These are phyloP conservation scores for Limonomyces culmigenus DNA, from an alignment of 1,284 basidiomycete genomes.

Conservation along the genomic window DNA sequence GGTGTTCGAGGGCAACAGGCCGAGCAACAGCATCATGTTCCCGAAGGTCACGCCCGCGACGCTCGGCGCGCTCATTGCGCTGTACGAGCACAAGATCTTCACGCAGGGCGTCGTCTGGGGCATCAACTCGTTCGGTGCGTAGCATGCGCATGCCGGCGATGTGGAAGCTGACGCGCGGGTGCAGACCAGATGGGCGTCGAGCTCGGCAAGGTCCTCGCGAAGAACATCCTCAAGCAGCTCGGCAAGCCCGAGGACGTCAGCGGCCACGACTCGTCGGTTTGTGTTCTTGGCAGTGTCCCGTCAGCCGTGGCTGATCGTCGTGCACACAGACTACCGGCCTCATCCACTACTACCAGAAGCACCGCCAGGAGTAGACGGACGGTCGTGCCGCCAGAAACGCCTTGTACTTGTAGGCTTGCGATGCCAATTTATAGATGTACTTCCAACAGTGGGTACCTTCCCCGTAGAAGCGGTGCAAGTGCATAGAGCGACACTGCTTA, in stretches of 20 bases:
- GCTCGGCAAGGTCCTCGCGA: conserved; percentile 91
- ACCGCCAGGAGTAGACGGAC: conserved; percentile 63
- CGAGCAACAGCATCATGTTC: conserved; percentile 95
- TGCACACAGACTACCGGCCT: conserved; percentile 66
- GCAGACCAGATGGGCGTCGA: conserved; percentile 95
- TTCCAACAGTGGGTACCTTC: too few species aligned
- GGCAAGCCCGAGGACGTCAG: conserved; percentile 68
- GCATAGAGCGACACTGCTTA: too few species aligned
- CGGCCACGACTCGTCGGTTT: conserved; percentile 83
- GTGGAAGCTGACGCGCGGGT: conserved; percentile 11
- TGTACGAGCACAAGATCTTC: conserved; percentile 99
- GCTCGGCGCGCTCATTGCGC: conserved; percentile 75
- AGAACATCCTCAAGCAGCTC: conserved; percentile 86
- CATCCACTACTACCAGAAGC: conserved; percentile 87
- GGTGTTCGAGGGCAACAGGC: conserved; percentile 95
- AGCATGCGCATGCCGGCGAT: conserved; percentile 31
- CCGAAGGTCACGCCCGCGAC: conserved; percentile 82
- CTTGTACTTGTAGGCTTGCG: too few species aligned
- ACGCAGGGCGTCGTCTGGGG: conserved; percentile 95
- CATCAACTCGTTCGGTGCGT: conserved; percentile 97
- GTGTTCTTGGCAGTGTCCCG: conserved; percentile 14
- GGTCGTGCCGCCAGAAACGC: too few species aligned
- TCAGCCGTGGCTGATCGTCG: conserved; percentile 5
- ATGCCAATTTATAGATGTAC: too few species aligned
- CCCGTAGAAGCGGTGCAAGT: too few species aligned